Conservation (phyloP, 306 rosid genomes). For the Pachyrhizus erosus region DNA sequence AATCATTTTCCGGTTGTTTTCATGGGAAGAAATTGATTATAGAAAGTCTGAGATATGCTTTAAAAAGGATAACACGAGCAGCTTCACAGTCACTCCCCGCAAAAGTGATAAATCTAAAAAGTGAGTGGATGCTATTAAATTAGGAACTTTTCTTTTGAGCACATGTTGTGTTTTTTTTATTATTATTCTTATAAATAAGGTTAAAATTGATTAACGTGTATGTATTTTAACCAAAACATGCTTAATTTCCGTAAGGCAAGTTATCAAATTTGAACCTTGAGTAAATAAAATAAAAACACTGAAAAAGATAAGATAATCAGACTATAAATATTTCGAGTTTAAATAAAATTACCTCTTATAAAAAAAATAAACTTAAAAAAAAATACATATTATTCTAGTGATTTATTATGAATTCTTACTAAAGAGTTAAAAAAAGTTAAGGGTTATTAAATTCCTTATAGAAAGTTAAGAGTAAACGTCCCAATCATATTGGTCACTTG, state of each 20-base stretch:
- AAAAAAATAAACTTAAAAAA: neutral
- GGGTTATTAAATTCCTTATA: neutral
- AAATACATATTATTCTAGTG: neutral
- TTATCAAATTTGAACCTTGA: neutral
- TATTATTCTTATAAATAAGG: neutral
- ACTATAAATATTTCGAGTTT: neutral
- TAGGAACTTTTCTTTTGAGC: conserved; percentile 15
- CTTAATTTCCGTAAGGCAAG: too few relatives aligned
- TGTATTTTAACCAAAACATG: neutral
- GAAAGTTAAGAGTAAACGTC: neutral
- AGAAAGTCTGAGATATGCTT: conserved; percentile 12
- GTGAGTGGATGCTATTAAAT: conserved; percentile 11
- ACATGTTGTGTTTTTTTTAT: neutral
- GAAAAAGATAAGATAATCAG: neutral
- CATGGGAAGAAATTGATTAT: conserved; percentile 9
- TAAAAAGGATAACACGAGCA: neutral
- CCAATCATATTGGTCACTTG: conserved; percentile 1
- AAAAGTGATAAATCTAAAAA: conserved; percentile 14
- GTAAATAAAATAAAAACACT: too few relatives aligned
- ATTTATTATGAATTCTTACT: neutral
- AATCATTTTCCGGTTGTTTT: conserved; percentile 4
- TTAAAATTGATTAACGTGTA: neutral
- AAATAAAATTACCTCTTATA: neutral
- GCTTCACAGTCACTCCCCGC: conserved; percentile 6
- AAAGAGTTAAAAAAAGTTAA: neutral